Evolutionary conservation across 139 green algal species (phyloP), one percentile per base, ranked within the genome.

Genomic region (Micromonas pusilla): DNA sequence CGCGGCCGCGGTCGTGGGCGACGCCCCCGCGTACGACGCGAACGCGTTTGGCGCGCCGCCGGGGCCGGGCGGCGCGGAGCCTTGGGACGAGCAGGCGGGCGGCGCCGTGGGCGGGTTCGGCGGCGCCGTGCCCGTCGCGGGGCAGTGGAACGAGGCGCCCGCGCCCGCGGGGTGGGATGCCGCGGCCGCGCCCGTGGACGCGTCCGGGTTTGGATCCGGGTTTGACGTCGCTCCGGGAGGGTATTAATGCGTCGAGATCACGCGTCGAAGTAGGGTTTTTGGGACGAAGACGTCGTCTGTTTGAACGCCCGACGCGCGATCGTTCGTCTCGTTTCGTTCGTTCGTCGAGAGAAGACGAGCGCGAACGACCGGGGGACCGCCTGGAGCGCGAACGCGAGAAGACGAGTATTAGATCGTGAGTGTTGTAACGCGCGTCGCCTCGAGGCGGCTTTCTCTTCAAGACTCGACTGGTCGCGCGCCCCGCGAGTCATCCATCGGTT

Each of bases 101-200:
- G 52, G 9, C n/a, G 23, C 38, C 57, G 80, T 77, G 72, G 63
- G 67, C n/a, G 67, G 68, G 13, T 80, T 66, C 36, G 66, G 36
- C 21, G 38, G 31, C 23, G 73, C 52, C 33, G 73, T 52, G 16
- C 26, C 72, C 6, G 39, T 31, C 31, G 64, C 63, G 5, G 62
- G 52, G 20, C 34, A 71, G 64, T 74, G 45, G 38, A 39, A 66
- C 9, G 68, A 72, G 32, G 73, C 80, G 3, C 80, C 80, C 64
- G 74, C 70, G 26, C 63, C 74, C 2, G 76, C 30, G 25, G 76
- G 70, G 53, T 85, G 81, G 81, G 81, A 85, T 39, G 62, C 53
- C 32, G 68, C 73, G 30, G 75, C 71, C 63, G 68, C 70, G 31
- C 74, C 74, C 26, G 72, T 52, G 28, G 36, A 52, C 37, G 72